A percentile compares a stretch with the other conserved stretches of the same genome.
phyloP scores from a whole-genome alignment of 768 basidiomycete genomes.

The Podaxis sp. region DNA sequence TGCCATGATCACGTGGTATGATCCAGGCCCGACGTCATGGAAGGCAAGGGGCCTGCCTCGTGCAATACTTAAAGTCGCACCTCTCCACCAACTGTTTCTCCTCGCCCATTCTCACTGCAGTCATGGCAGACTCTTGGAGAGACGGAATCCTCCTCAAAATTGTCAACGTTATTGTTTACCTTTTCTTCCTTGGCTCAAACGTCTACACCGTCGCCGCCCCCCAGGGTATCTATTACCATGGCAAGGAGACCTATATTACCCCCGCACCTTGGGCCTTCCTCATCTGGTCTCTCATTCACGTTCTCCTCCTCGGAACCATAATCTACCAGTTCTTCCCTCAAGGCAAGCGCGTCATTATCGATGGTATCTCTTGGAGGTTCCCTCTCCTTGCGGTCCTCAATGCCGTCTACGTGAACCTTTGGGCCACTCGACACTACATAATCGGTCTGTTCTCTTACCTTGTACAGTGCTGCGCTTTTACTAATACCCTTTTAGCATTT shows the following conservation, averaged over 20 bases:
- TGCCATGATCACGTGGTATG: conserved; percentile 11
- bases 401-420: conserved; percentile 85
- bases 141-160: conserved; percentile 86
- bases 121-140: conserved; percentile 67
- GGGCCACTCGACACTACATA: conserved; percentile 76
- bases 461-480: not conserved
- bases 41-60: conserved; percentile 7
- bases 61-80: conserved; percentile 24
- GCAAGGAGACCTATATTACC: conserved; percentile 89
- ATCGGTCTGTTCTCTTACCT: conserved; percentile 38
- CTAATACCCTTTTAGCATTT: conserved; percentile 55
- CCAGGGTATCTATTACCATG: conserved; percentile 64
- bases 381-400: conserved; percentile 86
- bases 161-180: conserved; percentile 79
- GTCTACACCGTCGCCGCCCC: conserved; percentile 83
- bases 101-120: conserved; percentile 22
- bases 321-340: conserved; percentile 84
- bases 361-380: conserved; percentile 91
- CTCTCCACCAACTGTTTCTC: conserved; percentile 1
- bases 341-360: conserved; percentile 79
- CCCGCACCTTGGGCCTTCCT: conserved; percentile 93
- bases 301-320: conserved; percentile 87
- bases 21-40: conserved; percentile 16
- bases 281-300: conserved; percentile 90
- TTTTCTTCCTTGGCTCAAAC: conserved; percentile 88